Percentiles rank a stretch among this genome's conserved stretches.
Evolutionary conservation across 1,284 basidiomycete genomes (phyloP).

Genomic region (Takashimella koratensis): DNA sequence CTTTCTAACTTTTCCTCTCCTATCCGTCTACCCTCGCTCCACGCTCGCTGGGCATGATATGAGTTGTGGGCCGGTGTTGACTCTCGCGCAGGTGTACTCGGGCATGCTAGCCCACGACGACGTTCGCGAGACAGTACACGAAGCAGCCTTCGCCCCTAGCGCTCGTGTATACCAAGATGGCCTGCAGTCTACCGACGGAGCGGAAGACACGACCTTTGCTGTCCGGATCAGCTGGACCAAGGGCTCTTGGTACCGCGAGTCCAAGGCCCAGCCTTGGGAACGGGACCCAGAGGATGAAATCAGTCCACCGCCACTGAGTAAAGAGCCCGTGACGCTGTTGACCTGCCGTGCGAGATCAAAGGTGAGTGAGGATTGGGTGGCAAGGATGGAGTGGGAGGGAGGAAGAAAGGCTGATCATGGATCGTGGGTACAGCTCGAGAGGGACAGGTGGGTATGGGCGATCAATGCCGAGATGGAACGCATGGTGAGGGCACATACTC

Average conservation of each 20-base stretch:
- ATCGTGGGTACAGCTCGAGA: constrained; percentile 36
- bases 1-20: too few relatives aligned
- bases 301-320: constrained; percentile 26
- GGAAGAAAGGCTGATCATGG: background rate
- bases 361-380: constrained; percentile 25
- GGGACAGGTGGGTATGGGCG: constrained; percentile 49
- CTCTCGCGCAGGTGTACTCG: constrained; percentile 40
- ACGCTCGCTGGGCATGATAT: too few relatives aligned
- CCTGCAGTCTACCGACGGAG: constrained; percentile 39
- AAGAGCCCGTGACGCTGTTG: constrained; percentile 25
- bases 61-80: too few relatives aligned
- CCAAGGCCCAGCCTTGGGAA: constrained; percentile 34
- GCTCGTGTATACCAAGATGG: constrained; percentile 46
- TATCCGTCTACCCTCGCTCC: too few relatives aligned
- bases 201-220: constrained; percentile 45
- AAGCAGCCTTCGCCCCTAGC: constrained; percentile 20
- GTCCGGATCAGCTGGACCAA: constrained; percentile 28
- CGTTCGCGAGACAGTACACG: constrained; percentile 19
- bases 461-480: constrained; percentile 48
- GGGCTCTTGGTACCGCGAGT: constrained; percentile 9
- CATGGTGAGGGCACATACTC: constrained; percentile 30
- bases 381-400: background rate
- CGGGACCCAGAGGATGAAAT: constrained; percentile 13
- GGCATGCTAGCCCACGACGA: constrained; percentile 44
- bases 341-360: constrained; percentile 44